Percentiles rank a stretch among this genome's conserved stretches.
Conservation (phyloP, 2,329 filamentous ascomycete species). For the Fonsecaea erecta region DNA sequence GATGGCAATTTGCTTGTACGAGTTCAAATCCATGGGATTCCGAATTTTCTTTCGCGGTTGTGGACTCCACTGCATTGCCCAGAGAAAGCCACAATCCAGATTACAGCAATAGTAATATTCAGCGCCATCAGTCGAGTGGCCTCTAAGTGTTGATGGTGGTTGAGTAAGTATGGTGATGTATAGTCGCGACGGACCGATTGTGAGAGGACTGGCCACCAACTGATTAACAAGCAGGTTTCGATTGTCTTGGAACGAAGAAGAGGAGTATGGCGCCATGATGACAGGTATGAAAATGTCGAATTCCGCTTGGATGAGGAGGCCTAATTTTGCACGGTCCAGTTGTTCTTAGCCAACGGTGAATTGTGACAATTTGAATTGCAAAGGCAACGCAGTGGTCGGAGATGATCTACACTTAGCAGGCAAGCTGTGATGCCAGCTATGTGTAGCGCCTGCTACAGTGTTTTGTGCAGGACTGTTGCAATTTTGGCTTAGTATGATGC, state of each 20-base stretch:
- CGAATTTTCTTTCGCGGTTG: background rate
- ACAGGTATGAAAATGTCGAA: background rate
- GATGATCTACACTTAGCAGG: background rate
- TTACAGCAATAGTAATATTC: constrained; percentile 17
- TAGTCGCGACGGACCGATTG: background rate
- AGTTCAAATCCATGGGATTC: background rate
- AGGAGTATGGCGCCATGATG: background rate
- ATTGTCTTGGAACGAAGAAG: background rate
- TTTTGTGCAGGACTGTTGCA: background rate
- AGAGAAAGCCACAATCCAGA: constrained; percentile 5
- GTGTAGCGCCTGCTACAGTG: background rate
- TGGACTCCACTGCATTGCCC: constrained; percentile 10
- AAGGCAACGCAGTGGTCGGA: background rate
- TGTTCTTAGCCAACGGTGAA: background rate
- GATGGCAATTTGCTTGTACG: constrained; percentile 4
- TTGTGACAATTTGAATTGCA: background rate
- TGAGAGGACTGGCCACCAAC: background rate
- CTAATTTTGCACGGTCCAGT: background rate
- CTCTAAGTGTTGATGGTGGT: background rate
- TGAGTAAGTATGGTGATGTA: background rate
- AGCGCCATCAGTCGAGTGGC: background rate
- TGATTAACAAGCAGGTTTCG: background rate
- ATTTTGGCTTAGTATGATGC: background rate
- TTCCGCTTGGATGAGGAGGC: background rate
- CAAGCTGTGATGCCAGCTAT: background rate